Evolutionary conservation across 306 rosid species (phyloP).

Genomic region (Glycine latifolia): DNA sequence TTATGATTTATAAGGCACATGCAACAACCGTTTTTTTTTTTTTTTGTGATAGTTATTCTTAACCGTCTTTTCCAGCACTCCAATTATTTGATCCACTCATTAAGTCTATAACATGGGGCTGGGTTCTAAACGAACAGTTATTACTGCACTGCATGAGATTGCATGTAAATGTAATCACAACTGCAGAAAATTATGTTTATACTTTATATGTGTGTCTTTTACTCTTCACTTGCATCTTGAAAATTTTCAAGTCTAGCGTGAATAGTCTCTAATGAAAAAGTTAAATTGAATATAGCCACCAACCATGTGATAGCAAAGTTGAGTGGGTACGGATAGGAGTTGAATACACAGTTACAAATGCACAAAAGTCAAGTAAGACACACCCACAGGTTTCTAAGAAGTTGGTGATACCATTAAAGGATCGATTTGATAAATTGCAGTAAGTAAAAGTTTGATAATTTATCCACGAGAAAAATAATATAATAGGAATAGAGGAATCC

Average conservation of each 20-base stretch:
- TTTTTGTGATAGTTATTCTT: not conserved
- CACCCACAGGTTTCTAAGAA: not conserved
- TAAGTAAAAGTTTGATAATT: not conserved
- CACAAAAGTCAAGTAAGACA: not conserved
- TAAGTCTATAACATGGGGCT: not conserved
- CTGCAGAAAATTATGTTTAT: not conserved
- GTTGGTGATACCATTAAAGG: conserved; percentile 7
- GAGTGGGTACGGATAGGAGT: not conserved
- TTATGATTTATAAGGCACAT: not conserved
- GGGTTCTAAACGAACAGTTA: not conserved
- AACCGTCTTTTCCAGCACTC: not conserved
- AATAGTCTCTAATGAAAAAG: not conserved
- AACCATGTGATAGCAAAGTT: not conserved
- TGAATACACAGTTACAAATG: conserved; percentile 12
- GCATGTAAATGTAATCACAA: not conserved
- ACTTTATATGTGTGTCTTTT: too few relatives aligned
- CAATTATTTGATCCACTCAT: not conserved
- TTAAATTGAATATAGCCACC: conserved; percentile 4
- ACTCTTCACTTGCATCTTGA: not conserved
- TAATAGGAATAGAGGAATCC: not conserved
- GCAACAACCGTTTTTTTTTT: too few relatives aligned
- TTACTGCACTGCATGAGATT: not conserved
- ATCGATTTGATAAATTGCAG: not conserved
- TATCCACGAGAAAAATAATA: not conserved
- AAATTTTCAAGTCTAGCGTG: not conserved